Evolutionary conservation across 2,329 filamentous ascomycete species (phyloP), one percentile per base, ranked within the genome.

Genomic region (Lasiodiplodia hormozganensis): DNA sequence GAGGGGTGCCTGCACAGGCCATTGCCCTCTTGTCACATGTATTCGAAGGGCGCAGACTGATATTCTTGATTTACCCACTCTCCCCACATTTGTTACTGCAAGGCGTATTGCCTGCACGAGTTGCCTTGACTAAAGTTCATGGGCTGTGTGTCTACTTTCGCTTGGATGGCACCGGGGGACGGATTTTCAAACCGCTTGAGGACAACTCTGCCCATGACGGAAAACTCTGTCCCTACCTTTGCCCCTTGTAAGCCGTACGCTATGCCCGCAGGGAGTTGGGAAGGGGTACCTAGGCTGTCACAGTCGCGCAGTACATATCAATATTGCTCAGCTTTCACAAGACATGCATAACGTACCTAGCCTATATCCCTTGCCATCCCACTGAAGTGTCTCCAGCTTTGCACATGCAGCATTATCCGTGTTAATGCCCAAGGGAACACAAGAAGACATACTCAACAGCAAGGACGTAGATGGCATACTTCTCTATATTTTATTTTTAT

Each of bases 371-470:
- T 51, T 62, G 21, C 43, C 43, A 36, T 25, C 54, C 18, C 68
- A 64, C 14, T 58, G 68, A 36, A 66, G 65, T 53, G 67, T 70
- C 11, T 65, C 68, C 40, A 68, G 64, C 54, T 65, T 54, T 8
- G 69, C 38, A n/a, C 23, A 52, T 51, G 51, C 36, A 21, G 64
- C 69, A 49, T 54, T 28, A 21, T 69, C 68, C 31, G 51, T 47
- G 12, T 18, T 11, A 12, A 43, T 23, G 56, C 56, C 16, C 56
- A 43, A 21, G 36, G 14, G 36, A 21, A 28, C 43, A 21, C 18
- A 21, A 47, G 1, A 47, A 21, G 8, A 47, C 43, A 8, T n/a
- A 21, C 43, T 21, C 18, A 5, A 47, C 18, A 21, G 10, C 43
- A 47, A 47, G 43, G 43, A 14, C 11, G 21, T 6, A 10, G 43